Evolutionary conservation across 805 yeast species (phyloP), one percentile per base, ranked within the genome.

Genomic region (Saturnispora gosingensis): DNA sequence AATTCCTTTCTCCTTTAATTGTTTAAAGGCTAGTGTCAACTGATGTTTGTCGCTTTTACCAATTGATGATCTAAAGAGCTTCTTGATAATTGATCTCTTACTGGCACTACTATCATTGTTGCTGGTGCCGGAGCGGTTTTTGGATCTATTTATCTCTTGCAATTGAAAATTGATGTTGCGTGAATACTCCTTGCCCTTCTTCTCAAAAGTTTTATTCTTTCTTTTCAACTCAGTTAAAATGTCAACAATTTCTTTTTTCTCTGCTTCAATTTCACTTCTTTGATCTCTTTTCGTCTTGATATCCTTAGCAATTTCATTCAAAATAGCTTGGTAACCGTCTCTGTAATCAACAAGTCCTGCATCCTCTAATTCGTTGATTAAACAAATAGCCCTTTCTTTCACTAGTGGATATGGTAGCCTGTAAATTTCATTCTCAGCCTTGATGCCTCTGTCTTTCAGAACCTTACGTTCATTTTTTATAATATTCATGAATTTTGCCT

Each of bases 251-350:
- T 72, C 65, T 13, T 61, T 65, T 35, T 74, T 59, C 54, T 77
- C 78, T 16, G 67, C 61, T 24, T 69, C 69, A 10, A 80, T 61
- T 38, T 67, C 64, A 36, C 64, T 62, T 54, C 79, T 65, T 55
- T 73, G 78, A 10, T 68, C 62, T 55, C 72, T 74, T 57, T 75
- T 73, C 48, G 66, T 63, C 57, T 68, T 71, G 56, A 93, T 88
- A 56, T 91, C 97, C 50, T 75, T 68, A 0, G 97, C 95, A 55
- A 93, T 83, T 56, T 86, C 88, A 61, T 89, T 88, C 53, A 93
- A 67, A 13, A 93, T 62, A 22, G 78, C 81, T 63, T 93, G 98
- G 65, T 82, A 88, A 18, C 84, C 80, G 61, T 88, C 80, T 32
- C 74, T 70, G 53, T 95, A 75, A 3, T 83, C 72, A 8, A 90